These are phyloP conservation scores for Calocybe gangraenosa DNA, from an alignment of 768 basidiomycete genomes.

Conservation along the genomic window DNA sequence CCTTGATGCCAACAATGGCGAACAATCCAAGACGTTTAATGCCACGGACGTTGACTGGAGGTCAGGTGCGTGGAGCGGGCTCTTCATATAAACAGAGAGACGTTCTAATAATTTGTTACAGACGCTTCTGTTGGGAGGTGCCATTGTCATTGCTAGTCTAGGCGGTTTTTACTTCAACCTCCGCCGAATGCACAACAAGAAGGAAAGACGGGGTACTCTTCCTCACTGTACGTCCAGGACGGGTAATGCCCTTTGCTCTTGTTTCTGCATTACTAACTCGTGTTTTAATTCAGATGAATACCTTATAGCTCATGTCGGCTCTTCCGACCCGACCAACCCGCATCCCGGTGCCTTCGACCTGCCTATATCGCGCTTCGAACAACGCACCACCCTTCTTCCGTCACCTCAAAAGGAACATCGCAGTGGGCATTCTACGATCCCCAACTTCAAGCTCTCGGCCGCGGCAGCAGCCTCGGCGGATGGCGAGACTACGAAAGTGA, in stretches of 20 bases:
- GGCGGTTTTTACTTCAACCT: conserved; percentile 27
- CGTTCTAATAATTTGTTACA: not conserved
- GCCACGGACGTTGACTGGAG: conserved; percentile 1
- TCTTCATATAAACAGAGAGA: no score
- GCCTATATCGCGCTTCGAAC: conserved; percentile 11
- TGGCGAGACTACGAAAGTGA: conserved; percentile 3
- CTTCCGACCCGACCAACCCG: conserved; percentile 4
- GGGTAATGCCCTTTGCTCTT: not conserved
- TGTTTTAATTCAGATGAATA: conserved; percentile 26
- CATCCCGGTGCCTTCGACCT: conserved; percentile 10
- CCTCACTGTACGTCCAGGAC: conserved; percentile 29
- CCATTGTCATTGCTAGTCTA: conserved; percentile 22
- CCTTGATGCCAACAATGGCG: conserved; percentile 5
- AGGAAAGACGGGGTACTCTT: conserved; percentile 22
- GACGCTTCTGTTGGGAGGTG: conserved; percentile 26
- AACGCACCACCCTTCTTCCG: conserved; percentile 14
- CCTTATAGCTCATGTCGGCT: conserved; percentile 21
- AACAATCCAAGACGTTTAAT: not conserved
- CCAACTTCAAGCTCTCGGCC: conserved; percentile 20
- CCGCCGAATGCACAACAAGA: conserved; percentile 21
- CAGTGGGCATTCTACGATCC: conserved; percentile 23
- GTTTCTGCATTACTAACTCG: not conserved
- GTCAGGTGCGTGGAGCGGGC: conserved; percentile 6
- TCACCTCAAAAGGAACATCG: conserved; percentile 22
- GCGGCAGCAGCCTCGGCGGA: no score